Conservation (phyloP, 495 filamentous ascomycete genomes). For the Hypoxylon intermedium region DNA sequence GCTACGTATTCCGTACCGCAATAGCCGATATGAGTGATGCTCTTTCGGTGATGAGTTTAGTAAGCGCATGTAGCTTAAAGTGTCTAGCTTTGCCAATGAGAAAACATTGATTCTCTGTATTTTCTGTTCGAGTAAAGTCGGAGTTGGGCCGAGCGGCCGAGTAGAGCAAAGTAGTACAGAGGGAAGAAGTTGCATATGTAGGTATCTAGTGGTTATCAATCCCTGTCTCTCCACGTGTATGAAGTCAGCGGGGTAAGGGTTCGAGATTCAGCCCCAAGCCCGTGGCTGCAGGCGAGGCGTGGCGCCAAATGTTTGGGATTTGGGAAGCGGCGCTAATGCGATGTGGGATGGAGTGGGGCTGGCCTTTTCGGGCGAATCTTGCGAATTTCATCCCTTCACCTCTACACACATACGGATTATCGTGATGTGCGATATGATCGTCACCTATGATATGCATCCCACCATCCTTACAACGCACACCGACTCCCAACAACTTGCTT, state of each 20-base stretch:
- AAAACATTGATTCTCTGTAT: no score
- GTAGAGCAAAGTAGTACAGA: no score
- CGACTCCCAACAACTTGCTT: no score
- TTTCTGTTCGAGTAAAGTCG: no score
- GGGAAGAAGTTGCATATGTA: no score
- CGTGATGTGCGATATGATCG: no score
- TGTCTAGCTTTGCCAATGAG: no score
- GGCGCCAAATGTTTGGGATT: conserved; percentile 6
- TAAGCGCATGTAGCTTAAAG: no score
- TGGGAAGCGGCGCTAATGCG: conserved; percentile 3
- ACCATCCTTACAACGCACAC: background rate
- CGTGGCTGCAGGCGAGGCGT: conserved; percentile 17
- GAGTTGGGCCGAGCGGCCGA: no score
- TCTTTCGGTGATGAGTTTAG: no score
- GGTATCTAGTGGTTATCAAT: conserved; percentile 3
- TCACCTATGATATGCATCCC: conserved; percentile 1
- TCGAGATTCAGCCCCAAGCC: conserved; percentile 6
- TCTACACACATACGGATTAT: background rate
- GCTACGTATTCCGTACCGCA: no score
- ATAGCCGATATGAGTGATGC: no score
- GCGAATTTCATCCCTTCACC: conserved; percentile 19
- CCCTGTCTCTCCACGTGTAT: conserved; percentile 8
- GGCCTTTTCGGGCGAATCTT: conserved; percentile 26
- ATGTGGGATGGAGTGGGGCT: conserved; percentile 16
- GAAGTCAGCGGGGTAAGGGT: conserved; percentile 15